Percentiles rank a stretch among this genome's conserved stretches.
These are phyloP conservation scores for Acer negundo DNA, from an alignment of 345 rosid genomes.

Conservation along the genomic window DNA sequence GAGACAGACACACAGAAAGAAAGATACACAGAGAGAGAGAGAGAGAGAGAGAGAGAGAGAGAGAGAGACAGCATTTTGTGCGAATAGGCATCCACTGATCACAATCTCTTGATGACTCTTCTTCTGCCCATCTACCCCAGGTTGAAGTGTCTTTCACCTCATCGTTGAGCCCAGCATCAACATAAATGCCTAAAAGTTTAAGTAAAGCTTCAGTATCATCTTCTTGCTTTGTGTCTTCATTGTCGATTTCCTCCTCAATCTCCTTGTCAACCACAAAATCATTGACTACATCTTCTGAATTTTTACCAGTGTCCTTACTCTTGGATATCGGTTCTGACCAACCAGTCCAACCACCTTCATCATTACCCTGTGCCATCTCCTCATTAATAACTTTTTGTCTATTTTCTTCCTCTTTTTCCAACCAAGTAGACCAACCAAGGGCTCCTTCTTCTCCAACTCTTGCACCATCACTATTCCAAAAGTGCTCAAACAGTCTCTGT, in stretches of 20 bases:
- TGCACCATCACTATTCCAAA: conserved; percentile 82
- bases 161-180: conserved; percentile 53
- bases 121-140: conserved; percentile 89
- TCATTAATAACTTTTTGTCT: conserved; percentile 71
- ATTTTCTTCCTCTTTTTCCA: conserved; percentile 92
- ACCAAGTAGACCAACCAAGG: conserved; percentile 85
- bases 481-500: conserved; percentile 90
- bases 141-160: conserved; percentile 78
- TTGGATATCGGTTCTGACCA: conserved; percentile 79
- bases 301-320: conserved; percentile 34
- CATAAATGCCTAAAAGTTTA: conserved; percentile 79
- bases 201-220: conserved; percentile 85
- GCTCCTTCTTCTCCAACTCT: conserved; percentile 98
- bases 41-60: conserved; percentile 23
- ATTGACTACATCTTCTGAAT: conserved; percentile 36
- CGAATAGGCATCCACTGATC: conserved; percentile 90
- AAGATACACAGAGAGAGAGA: background rate
- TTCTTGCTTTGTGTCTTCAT: conserved; percentile 57
- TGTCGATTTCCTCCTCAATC: conserved; percentile 46
- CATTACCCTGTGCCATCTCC: conserved; percentile 53
- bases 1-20: background rate
- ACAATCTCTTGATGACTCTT: conserved; percentile 74
- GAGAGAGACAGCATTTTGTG: conserved; percentile 49
- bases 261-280: conserved; percentile 36
- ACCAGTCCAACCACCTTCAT: conserved; percentile 96